Evolutionary conservation across 1,139 yeast species (phyloP).

Genomic region (Blastobotrys capitulatus): DNA sequence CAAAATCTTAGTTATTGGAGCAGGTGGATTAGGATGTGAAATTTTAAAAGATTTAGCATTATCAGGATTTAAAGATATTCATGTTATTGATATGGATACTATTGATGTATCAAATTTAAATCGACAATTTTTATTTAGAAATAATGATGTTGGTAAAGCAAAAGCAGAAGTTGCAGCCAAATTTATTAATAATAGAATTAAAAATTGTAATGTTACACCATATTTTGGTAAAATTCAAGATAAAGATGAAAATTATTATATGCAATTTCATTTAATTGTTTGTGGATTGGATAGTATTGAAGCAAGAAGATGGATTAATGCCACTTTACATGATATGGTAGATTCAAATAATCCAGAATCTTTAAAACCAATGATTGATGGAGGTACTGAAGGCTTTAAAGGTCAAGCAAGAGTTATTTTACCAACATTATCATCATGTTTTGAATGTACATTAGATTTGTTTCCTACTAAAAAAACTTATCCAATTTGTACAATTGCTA

Average conservation of each 20-base stretch:
- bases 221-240: slow-evolving; percentile 71
- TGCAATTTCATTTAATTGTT: slow-evolving; percentile 64
- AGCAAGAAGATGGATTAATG: slow-evolving; percentile 90
- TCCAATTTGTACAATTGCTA: slow-evolving; percentile 93
- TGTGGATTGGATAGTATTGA: slow-evolving; percentile 90
- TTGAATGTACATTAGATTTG: slow-evolving; percentile 84
- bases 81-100: slow-evolving; percentile 92
- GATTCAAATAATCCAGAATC: slow-evolving; percentile 46
- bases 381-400: slow-evolving; percentile 92
- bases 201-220: slow-evolving; percentile 46
- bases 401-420: slow-evolving; percentile 88
- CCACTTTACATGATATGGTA: slow-evolving; percentile 60
- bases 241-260: slow-evolving; percentile 57
- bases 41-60: slow-evolving; percentile 77
- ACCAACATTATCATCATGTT: slow-evolving; percentile 83
- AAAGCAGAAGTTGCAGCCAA: slow-evolving; percentile 79
- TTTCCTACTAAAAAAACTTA: slow-evolving; percentile 64
- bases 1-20: slow-evolving; percentile 56
- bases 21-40: slow-evolving; percentile 97
- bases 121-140: slow-evolving; percentile 79
- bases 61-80: slow-evolving; percentile 67
- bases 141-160: slow-evolving; percentile 66
- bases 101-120: slow-evolving; percentile 86
- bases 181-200: slow-evolving; percentile 47
- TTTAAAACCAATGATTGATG: slow-evolving; percentile 81